phyloP scores from a whole-genome alignment of 83 land plant species.

The Diphasiastrum complanatum region DNA sequence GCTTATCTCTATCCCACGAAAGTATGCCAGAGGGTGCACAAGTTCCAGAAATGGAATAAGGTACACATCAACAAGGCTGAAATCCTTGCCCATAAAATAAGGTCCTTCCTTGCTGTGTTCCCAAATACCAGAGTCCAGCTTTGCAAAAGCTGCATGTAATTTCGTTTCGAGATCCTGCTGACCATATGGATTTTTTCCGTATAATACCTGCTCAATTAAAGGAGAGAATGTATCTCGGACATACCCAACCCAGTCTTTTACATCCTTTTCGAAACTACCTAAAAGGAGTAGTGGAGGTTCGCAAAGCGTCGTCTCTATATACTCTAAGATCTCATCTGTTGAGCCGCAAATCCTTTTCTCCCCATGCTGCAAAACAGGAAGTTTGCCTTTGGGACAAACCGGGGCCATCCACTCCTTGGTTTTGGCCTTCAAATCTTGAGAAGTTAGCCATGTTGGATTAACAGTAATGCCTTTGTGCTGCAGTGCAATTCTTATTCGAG shows the following conservation, averaged over 20 bases:
- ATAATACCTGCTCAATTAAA: constrained; percentile 27
- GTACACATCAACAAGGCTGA: constrained; percentile 42
- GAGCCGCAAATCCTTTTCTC: constrained; percentile 42
- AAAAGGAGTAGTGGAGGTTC: constrained; percentile 33
- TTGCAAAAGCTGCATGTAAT: constrained; percentile 30
- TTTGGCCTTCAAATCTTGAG: constrained; percentile 9
- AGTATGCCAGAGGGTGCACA: constrained; percentile 17
- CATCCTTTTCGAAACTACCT: constrained; percentile 7
- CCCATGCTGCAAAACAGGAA: constrained; percentile 42
- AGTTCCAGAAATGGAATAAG: constrained; percentile 43
- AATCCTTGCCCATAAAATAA: constrained; percentile 35
- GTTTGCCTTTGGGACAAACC: constrained; percentile 23
- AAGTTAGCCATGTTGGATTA: constrained; percentile 22
- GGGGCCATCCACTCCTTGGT: constrained; percentile 9
- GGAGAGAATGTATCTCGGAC: constrained; percentile 38
- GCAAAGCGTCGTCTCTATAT: constrained; percentile 42
- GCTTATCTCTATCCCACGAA: constrained; percentile 37
- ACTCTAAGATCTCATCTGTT: constrained; percentile 42
- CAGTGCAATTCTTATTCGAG: constrained; percentile 24
- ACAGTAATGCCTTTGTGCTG: constrained; percentile 24
- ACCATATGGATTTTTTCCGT: constrained; percentile 25
- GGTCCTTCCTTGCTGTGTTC: constrained; percentile 32
- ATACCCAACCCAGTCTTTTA: constrained; percentile 32
- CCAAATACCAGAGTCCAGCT: constrained; percentile 29
- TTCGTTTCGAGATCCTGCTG: constrained; percentile 17